These are phyloP conservation scores for Xylariaceae sp. DNA, from an alignment of 2,329 filamentous ascomycete species.

Conservation along the genomic window DNA sequence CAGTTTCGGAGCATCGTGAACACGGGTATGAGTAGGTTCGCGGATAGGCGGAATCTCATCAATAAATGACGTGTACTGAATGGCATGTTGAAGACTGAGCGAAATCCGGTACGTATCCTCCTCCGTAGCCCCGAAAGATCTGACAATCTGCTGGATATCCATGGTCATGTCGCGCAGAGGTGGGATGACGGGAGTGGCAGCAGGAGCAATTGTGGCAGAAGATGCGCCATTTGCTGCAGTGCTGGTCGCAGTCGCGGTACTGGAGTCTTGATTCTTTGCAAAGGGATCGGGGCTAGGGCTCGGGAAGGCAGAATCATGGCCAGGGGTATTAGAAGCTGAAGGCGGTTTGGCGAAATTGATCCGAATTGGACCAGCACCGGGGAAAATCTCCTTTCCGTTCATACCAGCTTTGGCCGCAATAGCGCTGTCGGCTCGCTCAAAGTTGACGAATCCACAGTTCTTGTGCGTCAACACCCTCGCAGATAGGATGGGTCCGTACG, in stretches of 20 bases:
- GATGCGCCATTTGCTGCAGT: constrained; percentile 26
- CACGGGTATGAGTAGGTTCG: constrained; percentile 80
- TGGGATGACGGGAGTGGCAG: constrained; percentile 59
- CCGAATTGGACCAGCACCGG: constrained; percentile 85
- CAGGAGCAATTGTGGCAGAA: constrained; percentile 33
- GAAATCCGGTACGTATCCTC: constrained; percentile 72
- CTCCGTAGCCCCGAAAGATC: constrained; percentile 78
- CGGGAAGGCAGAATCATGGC: constrained; percentile 78
- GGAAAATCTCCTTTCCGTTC: constrained; percentile 98
- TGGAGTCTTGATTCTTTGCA: constrained; percentile 50
- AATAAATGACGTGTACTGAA: constrained; percentile 65
- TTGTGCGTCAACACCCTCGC: constrained; percentile 94
- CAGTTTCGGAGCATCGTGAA: constrained; percentile 90
- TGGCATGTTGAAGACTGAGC: constrained; percentile 67
- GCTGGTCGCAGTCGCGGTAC: constrained; percentile 35
- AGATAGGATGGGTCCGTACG: constrained; percentile 86
- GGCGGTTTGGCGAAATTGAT: constrained; percentile 98
- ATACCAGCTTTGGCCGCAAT: constrained; percentile 80
- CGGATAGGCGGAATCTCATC: constrained; percentile 84
- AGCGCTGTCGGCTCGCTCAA: constrained; percentile 84
- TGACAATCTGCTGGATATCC: constrained; percentile 81
- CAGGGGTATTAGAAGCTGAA: constrained; percentile 82
- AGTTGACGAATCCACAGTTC: constrained; percentile 98
- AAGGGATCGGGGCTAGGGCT: constrained; percentile 89
- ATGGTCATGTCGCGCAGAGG: constrained; percentile 70